Evolutionary conservation across 352 stramenopile genomes (phyloP).

Genomic region (Pythium periplocum): DNA sequence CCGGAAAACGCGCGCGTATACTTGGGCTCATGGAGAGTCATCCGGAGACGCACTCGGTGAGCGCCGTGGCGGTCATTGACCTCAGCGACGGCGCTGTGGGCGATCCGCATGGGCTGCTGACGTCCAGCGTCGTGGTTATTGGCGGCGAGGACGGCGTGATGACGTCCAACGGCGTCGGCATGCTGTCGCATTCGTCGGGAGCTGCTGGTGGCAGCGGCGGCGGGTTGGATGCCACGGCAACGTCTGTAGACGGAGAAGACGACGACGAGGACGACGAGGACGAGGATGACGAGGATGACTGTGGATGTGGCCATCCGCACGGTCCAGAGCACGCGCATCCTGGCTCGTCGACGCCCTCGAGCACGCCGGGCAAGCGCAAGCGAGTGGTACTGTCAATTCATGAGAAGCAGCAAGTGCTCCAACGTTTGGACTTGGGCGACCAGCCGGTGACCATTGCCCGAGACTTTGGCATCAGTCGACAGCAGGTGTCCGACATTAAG

Average conservation of each 20-base stretch:
- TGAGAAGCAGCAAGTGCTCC: slow-evolving; percentile 79
- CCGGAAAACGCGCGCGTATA: too few relatives aligned
- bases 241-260: slow-evolving; percentile 1
- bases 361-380: slow-evolving; percentile 49
- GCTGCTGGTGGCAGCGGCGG: not conserved
- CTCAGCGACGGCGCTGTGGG: slow-evolving; percentile 12
- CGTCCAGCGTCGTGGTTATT: slow-evolving; percentile 23
- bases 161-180: not conserved
- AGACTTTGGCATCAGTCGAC: slow-evolving; percentile 63
- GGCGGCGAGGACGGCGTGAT: slow-evolving; percentile 13
- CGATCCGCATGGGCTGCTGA: slow-evolving; percentile 17
- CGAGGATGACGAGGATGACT: slow-evolving; percentile 12
- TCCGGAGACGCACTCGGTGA: slow-evolving; percentile 20
- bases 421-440: slow-evolving; percentile 62
- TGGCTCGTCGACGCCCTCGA: slow-evolving; percentile 11
- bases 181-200: not conserved
- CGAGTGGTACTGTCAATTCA: slow-evolving; percentile 79
- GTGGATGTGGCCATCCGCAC: not conserved
- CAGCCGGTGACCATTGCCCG: slow-evolving; percentile 55
- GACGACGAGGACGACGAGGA: slow-evolving; percentile 15
- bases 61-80: slow-evolving; percentile 23
- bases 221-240: slow-evolving; percentile 1
- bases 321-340: not conserved
- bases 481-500: slow-evolving; percentile 85
- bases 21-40: slow-evolving; percentile 3